These are phyloP conservation scores for Mortierella sp. DNA, from an alignment of 371 early-diverging fungal species.

Conservation along the genomic window DNA sequence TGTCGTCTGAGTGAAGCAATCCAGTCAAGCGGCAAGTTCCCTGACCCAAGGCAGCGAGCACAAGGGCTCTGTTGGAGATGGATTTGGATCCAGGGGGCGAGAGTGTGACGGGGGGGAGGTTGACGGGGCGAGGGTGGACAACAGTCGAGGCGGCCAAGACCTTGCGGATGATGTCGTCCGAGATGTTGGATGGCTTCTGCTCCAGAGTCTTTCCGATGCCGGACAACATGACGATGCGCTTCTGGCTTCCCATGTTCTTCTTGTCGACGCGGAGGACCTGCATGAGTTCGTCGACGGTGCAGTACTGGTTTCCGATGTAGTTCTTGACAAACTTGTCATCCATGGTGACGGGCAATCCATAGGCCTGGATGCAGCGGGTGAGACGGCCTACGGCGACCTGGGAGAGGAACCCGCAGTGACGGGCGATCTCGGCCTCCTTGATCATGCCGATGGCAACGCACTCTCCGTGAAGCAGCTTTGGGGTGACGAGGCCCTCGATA, in stretches of 20 bases:
- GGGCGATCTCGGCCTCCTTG: constrained; percentile 94
- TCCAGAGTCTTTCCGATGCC: constrained; percentile 90
- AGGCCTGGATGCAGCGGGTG: constrained; percentile 86
- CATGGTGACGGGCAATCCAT: constrained; percentile 88
- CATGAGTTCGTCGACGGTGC: constrained; percentile 87
- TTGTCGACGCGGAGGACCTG: constrained; percentile 95
- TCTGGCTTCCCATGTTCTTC: constrained; percentile 94
- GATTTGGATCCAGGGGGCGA: constrained; percentile 97
- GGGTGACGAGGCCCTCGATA: constrained; percentile 93
- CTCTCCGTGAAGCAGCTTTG: constrained; percentile 95
- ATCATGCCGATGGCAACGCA: constrained; percentile 96
- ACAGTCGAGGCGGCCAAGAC: constrained; percentile 84
- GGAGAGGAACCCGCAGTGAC: constrained; percentile 88
- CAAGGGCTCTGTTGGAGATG: constrained; percentile 95
- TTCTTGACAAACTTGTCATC: constrained; percentile 83
- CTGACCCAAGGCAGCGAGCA: constrained; percentile 91
- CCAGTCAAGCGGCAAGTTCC: constrained; percentile 90
- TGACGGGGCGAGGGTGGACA: constrained; percentile 72
- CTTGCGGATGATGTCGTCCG: constrained; percentile 86
- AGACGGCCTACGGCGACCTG: constrained; percentile 94
- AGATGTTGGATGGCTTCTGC: constrained; percentile 83
- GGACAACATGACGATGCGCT: constrained; percentile 92
- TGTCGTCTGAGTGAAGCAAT: constrained; percentile 96
- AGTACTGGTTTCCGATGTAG: constrained; percentile 74
- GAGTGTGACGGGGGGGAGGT: constrained; percentile 70